Base-by-base conservation (phyloP, 164 flowering plant species). In the Liquidambar formosana region DNA sequence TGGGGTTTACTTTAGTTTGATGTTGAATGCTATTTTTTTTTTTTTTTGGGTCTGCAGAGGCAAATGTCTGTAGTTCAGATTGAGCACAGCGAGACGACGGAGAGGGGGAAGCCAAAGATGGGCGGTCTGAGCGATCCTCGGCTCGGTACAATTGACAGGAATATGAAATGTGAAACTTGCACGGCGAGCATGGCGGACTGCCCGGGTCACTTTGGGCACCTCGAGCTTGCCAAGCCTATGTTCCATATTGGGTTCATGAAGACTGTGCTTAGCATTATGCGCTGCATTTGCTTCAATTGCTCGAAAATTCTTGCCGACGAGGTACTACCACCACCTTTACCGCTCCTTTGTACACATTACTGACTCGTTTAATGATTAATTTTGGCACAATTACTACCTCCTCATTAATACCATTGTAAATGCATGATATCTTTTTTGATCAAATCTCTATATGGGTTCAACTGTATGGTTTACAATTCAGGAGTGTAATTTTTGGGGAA, bases 191-290 rank as follows among this genome's bases (percentile, higher is more conserved):
- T 96, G 98, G 98, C 98, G 0, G 99, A 96, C 78, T 96, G 99
- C 28, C 96, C 99, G 0, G 99, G 99, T 0, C 99, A 96, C 64
- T 96, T 96, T 67, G 99, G 99, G 5, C 98, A 96, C 73, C 86
- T 96, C 4, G 99, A 96, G 84, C 90, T 96, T 5, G 99, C 99
- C 16, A 96, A 96, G 61, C 99, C 99, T 1, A 93, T 95, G 99
- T 95, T 83, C 56, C 99, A 95, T 65, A 90, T 95, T 3, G 99
- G 99, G 1, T 96, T 93, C 59, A 46, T 96, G 83, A 96, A 96
- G 83, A 89, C 93, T 16, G 98, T 93, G 33, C 88, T 93, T 11
- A 79, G 86, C 49, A 86, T 96, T n/a, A 84, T 93, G 88, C 91
- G 98, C 15, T 89, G 90, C 26, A 96, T 96, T 44, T 96, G 99